Conservation (phyloP, 345 rosid genomes). For the Hibiscus syriacus region DNA sequence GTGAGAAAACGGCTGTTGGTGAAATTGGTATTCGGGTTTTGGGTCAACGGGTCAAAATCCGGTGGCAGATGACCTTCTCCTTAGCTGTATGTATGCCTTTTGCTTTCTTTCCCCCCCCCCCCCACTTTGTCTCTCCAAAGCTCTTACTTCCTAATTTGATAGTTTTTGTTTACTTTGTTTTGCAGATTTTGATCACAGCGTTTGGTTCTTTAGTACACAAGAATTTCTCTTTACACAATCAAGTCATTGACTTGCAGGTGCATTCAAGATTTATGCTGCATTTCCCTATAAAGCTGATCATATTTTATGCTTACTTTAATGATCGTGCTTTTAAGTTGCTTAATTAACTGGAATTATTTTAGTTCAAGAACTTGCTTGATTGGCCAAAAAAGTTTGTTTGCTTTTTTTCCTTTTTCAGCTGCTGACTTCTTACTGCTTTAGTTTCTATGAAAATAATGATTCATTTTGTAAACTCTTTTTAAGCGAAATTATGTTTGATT, state of each 20-base stretch:
- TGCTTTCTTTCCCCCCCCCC: too few relatives aligned
- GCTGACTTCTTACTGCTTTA: background rate
- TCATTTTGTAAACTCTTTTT: background rate
- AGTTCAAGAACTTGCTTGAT: background rate
- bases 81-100: conserved; percentile 32
- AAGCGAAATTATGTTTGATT: background rate
- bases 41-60: conserved; percentile 24
- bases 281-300: background rate
- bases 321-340: background rate
- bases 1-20: conserved; percentile 4
- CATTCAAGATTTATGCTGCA: background rate
- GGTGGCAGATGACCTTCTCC: conserved; percentile 37
- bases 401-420: background rate
- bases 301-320: background rate
- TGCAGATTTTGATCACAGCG: conserved; percentile 43
- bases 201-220: conserved; percentile 46
- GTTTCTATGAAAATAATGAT: background rate
- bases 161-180: conserved; percentile 1
- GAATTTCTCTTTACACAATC: conserved; percentile 43
- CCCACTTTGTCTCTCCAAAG: background rate
- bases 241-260: conserved; percentile 51
- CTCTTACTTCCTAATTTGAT: background rate
- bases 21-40: conserved; percentile 5
- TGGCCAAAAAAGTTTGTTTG: background rate
- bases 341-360: background rate